Conservation (phyloP, 2,329 filamentous ascomycete genomes). For the Zymoseptoria ardabiliae region DNA sequence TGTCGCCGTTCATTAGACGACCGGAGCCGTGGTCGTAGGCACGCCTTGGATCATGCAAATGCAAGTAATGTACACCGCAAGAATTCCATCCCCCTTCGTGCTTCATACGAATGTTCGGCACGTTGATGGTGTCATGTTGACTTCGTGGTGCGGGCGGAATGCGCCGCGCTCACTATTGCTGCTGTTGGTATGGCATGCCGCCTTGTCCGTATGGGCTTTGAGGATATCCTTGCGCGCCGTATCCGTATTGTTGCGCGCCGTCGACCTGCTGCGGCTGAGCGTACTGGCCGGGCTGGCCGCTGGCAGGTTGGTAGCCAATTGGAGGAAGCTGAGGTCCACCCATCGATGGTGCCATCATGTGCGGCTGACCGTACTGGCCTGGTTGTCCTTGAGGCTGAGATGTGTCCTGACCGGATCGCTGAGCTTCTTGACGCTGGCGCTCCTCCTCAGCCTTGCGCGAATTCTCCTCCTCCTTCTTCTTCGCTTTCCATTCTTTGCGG, state of each 20-base stretch:
- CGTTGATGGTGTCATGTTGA: neutral
- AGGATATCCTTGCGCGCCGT: constrained; percentile 43
- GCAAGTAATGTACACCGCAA: neutral
- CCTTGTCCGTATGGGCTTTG: constrained; percentile 44
- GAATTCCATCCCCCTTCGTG: neutral
- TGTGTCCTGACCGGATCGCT: constrained; percentile 48
- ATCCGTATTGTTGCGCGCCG: constrained; percentile 44
- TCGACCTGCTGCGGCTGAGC: constrained; percentile 40
- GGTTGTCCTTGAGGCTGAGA: constrained; percentile 41
- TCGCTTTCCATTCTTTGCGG: constrained; percentile 96
- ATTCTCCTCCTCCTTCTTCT: constrained; percentile 97
- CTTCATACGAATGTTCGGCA: neutral
- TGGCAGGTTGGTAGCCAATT: constrained; percentile 44
- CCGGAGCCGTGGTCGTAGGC: neutral
- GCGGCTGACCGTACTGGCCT: constrained; percentile 37
- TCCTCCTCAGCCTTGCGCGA: constrained; percentile 87
- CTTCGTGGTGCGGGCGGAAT: neutral
- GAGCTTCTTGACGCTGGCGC: constrained; percentile 61
- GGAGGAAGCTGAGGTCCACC: constrained; percentile 44
- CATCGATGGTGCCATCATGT: constrained; percentile 41
- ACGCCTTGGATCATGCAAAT: neutral
- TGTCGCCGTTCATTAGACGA: neutral
- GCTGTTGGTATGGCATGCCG: constrained; percentile 41
- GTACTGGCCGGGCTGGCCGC: constrained; percentile 40
- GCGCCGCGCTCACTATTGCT: neutral